Evolutionary conservation across 805 yeast genomes (phyloP).

Genomic region (Millerozyma acaciae): DNA sequence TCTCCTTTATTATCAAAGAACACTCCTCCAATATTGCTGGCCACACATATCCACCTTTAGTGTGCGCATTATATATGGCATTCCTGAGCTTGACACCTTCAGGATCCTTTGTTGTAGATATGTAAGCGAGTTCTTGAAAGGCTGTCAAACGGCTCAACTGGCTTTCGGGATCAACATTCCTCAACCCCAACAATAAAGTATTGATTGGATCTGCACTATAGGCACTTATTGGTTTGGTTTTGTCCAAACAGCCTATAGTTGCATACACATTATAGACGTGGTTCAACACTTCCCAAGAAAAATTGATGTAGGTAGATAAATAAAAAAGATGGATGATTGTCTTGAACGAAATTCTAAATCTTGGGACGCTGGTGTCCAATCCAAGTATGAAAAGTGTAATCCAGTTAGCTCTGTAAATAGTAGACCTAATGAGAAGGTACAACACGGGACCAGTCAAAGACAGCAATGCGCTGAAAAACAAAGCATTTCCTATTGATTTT

Average conservation of each 20-base stretch:
- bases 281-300: conserved; percentile 54
- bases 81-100: conserved; percentile 43
- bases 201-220: conserved; percentile 59
- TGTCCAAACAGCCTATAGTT: conserved; percentile 68
- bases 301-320: conserved; percentile 31
- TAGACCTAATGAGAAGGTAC: conserved; percentile 37
- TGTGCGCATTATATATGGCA: conserved; percentile 50
- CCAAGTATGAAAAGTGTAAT: conserved; percentile 25
- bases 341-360: conserved; percentile 26
- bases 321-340: conserved; percentile 26
- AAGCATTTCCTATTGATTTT: conserved; percentile 34
- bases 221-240: conserved; percentile 56
- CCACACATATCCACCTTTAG: conserved; percentile 51
- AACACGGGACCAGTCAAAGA: conserved; percentile 33
- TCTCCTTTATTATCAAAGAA: conserved; percentile 47
- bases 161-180: conserved; percentile 39
- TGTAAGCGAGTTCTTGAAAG: conserved; percentile 68
- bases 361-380: conserved; percentile 41
- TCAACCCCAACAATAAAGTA: conserved; percentile 61
- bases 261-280: conserved; percentile 61
- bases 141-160: conserved; percentile 53
- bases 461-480: conserved; percentile 26
- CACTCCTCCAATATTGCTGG: conserved; percentile 58
- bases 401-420: conserved; percentile 37
- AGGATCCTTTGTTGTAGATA: conserved; percentile 47